These are phyloP conservation scores for Coemansia sp. DNA, from an alignment of 192 early-diverging fungal species.

Conservation along the genomic window DNA sequence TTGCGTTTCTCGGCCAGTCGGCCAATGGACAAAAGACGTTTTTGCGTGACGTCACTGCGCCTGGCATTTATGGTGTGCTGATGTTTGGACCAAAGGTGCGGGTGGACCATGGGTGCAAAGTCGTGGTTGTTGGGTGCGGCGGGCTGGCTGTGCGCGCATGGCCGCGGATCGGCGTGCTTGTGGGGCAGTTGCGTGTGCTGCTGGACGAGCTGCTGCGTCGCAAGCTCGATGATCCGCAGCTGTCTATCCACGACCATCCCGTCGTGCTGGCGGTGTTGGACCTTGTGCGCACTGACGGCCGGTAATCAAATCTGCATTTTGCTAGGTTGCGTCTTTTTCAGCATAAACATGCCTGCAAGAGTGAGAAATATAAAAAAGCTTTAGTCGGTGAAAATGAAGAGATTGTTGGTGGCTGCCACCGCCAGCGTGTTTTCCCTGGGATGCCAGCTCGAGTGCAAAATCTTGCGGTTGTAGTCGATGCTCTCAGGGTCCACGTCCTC, in stretches of 20 bases:
- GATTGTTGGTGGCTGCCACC: constrained; percentile 98
- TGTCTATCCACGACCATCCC: constrained; percentile 51
- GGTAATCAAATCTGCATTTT: neutral
- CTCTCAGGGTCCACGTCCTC: constrained; percentile 82
- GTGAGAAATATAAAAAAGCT: constrained; percentile 6
- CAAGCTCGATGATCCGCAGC: constrained; percentile 67
- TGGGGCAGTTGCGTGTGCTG: constrained; percentile 69
- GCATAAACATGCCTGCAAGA: neutral
- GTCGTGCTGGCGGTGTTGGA: constrained; percentile 25
- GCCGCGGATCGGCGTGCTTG: constrained; percentile 69
- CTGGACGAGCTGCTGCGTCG: constrained; percentile 66
- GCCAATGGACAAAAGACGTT: constrained; percentile 26
- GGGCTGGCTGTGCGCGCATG: constrained; percentile 69
- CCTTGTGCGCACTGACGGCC: constrained; percentile 37
- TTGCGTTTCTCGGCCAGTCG: constrained; percentile 68
- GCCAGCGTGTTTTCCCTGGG: constrained; percentile 97
- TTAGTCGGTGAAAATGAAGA: constrained; percentile 85
- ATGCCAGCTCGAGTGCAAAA: constrained; percentile 98
- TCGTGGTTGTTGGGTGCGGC: constrained; percentile 60
- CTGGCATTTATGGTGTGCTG: constrained; percentile 67
- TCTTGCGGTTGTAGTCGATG: constrained; percentile 95
- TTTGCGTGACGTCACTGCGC: constrained; percentile 59
- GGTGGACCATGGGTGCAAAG: constrained; percentile 68
- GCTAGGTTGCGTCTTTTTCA: neutral
- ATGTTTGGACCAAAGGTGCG: constrained; percentile 75